Base-by-base conservation (phyloP, 805 yeast genomes). In the Lipomyces yamanashiensis region DNA sequence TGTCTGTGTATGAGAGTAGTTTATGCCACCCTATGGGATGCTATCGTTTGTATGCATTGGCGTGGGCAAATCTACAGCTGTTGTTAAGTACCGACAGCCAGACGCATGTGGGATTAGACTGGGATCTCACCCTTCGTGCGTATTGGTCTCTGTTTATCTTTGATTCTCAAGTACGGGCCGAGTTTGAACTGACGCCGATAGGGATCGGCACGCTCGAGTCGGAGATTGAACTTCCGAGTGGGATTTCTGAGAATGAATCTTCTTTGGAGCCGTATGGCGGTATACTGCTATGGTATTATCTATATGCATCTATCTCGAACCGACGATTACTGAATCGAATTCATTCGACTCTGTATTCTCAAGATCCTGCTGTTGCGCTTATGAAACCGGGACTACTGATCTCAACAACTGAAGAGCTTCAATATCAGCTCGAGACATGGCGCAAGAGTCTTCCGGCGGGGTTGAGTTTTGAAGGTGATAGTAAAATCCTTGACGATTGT, bases 381-480 rank as follows among this genome's bases (percentile, higher is more conserved):
- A 28, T 49, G 61, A 57, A 57, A n/a, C 61, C 61, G 1, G 61
- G 61, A 10, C 17, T 57, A 39, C 37, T 57, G 13, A 37, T 57
- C 13, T 6, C 61, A 5, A 57, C 61, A 1, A 57, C 61, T 2
- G 49, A 57, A 28, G 61, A 57, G 21, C 34, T 57, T 7, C 37
- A 39, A 6, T 57, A 57, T 15, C 61, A 57, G 28, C 47, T 57
- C 10, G 61, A 57, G 50, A 49, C 44, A n/a, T 57, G 61, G 61
- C 47, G 57, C 8, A 9, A 39, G 15, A 57, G 43, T 41, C 48
- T 57, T 12, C 61, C 61, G 13, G 10, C 57, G 21, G 33, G 21
- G 33, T 33, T 45, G n/a, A 19, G 21, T 12, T 45, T 45, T 15
- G 2, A 2, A 15, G 9, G 12, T 12, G 50, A 45, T 33, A 15